Base-by-base conservation (phyloP, 2,329 filamentous ascomycete genomes). In the Fusarium sp. region DNA sequence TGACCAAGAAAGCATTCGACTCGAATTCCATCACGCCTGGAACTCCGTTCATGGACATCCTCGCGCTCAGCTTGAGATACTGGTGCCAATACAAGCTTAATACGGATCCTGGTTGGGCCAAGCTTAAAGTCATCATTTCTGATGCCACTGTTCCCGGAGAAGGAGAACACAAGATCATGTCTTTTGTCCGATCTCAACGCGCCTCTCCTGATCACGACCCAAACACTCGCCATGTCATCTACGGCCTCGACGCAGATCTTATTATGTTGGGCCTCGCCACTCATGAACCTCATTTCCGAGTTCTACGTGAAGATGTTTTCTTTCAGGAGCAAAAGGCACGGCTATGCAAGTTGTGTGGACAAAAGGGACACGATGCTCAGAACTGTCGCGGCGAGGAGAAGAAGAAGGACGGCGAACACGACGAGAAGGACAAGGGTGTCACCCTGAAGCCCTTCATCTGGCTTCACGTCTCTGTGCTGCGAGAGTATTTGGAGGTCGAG, bases 161-260 rank as follows among this genome's bases (percentile, higher is more conserved):
- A 82, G 96, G 96, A 78, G 96, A 99, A 82, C 96, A 99, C 81
- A 99, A 99, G 81, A 98, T 99, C 77, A 99, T 99, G 96, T 90
- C 96, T 73, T 99, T 98, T 79, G 89, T 99, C 71, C 90, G 96
- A 75, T 97, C 95, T 36, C 96, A 99, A 80, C 90, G 96, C 75
- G 89, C 91, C 54, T 96, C 93, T 58, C 91, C 94, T 5, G 91
- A 96, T 70, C 93, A 99, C 79, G 91, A 99, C 76, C 96, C 96
- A 23, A 98, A 99, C 79, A 98, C 96, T 20, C 91, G 92, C 66
- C 96, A 99, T 81, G 96, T 99, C 75, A 97, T 99, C 68, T 99
- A 99, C 78, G 96, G 96, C 54, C 85, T 99, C 72, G 96, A 99
- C 83, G 96, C 96, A 65, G 96, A 99, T 86, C 85, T 99, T 72